phyloP scores from a whole-genome alignment of 257 asterid genomes.

The Solanum tacnaense region DNA sequence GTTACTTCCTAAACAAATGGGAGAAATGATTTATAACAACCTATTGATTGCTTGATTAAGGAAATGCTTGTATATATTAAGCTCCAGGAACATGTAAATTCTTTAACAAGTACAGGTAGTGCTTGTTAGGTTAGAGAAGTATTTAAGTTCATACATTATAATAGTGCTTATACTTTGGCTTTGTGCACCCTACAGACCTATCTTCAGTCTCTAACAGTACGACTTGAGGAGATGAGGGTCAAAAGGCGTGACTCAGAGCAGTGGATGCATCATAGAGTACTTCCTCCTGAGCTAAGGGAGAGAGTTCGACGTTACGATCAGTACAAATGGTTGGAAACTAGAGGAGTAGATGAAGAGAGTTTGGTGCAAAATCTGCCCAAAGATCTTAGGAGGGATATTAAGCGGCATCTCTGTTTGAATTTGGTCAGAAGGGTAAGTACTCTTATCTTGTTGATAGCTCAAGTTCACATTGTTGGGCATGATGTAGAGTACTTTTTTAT shows the following conservation, averaged over 20 bases:
- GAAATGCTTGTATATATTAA: not conserved
- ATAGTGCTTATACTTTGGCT: not conserved
- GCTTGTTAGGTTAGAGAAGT: not conserved
- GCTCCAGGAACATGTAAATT: not conserved
- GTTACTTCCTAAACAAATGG: not conserved
- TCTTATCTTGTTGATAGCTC: not conserved
- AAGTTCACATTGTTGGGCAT: not conserved
- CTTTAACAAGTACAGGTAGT: not conserved
- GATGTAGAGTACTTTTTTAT: not conserved
- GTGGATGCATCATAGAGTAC: slow-evolving; percentile 98
- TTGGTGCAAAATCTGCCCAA: slow-evolving; percentile 80
- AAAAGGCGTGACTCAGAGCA: slow-evolving; percentile 90
- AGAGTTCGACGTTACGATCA: slow-evolving; percentile 88
- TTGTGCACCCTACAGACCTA: slow-evolving; percentile 50
- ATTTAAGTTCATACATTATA: not conserved
- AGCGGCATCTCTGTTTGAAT: slow-evolving; percentile 79
- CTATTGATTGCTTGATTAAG: not conserved
- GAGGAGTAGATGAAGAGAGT: slow-evolving; percentile 91
- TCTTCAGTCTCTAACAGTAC: slow-evolving; percentile 84
- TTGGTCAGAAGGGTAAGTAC: slow-evolving; percentile 73
- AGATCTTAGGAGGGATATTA: slow-evolving; percentile 85
- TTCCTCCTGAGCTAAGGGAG: slow-evolving; percentile 77
- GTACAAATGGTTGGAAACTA: slow-evolving; percentile 85
- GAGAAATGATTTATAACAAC: not conserved
- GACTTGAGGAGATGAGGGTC: slow-evolving; percentile 92